Percentiles rank a stretch among this genome's conserved stretches.
Evolutionary conservation across 2,329 filamentous ascomycete species (phyloP).

Genomic region (Fusarium algeriense): DNA sequence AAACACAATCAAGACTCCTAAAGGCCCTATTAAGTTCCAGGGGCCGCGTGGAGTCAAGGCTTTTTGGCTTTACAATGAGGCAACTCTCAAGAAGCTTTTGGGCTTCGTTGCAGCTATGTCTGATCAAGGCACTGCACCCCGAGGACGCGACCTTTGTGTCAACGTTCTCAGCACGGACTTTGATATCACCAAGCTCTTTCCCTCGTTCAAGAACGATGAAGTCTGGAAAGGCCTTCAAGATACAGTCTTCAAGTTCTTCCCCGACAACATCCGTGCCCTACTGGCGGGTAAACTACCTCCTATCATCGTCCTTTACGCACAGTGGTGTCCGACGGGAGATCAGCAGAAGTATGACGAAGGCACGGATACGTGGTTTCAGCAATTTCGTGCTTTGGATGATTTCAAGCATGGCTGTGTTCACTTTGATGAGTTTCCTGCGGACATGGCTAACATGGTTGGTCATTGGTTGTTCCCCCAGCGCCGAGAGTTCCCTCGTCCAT

Average conservation of each 20-base stretch:
- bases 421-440: fast-evolving
- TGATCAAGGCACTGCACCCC: fast-evolving
- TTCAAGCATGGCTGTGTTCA: background rate
- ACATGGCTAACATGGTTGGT: background rate
- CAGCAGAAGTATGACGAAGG: background rate
- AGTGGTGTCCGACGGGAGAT: background rate
- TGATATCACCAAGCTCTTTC: background rate
- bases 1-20: background rate
- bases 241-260: background rate
- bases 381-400: background rate
- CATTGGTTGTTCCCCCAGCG: background rate
- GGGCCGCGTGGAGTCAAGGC: background rate
- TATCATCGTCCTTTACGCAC: background rate
- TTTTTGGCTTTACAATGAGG: background rate
- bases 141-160: background rate
- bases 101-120: background rate
- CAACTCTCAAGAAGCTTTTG: background rate
- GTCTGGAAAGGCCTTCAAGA: background rate
- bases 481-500: background rate
- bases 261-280: background rate
- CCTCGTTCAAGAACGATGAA: background rate
- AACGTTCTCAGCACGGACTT: background rate
- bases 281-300: fast-evolving
- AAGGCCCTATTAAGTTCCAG: no score
- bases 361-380: background rate